Conservation (phyloP, 345 rosid species). For the Brassica incana region DNA sequence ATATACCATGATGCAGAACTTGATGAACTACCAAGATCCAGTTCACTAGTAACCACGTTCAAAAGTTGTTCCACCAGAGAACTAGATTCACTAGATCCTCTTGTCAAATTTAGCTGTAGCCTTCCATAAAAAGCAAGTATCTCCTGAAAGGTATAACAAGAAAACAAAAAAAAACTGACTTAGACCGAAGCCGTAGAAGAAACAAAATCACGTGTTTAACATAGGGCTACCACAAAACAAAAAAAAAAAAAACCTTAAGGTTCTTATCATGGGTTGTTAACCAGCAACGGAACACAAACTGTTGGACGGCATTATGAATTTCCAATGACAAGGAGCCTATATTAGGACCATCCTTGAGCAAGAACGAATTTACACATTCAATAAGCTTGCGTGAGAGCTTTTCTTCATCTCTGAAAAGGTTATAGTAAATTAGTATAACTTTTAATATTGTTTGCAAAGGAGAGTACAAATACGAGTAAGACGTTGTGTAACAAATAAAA, state of each 20-base stretch:
- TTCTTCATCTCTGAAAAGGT: conserved; percentile 79
- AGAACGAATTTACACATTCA: conserved; percentile 72
- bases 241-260: conserved; percentile 61
- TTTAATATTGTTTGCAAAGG: conserved; percentile 9
- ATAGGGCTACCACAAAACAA: conserved; percentile 10
- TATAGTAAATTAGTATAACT: conserved; percentile 27
- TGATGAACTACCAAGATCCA: conserved; percentile 69
- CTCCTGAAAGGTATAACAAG: conserved; percentile 54
- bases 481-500: conserved; percentile 7
- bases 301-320: conserved; percentile 63
- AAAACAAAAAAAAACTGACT: conserved; percentile 1
- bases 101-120: conserved; percentile 68
- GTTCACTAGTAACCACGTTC: conserved; percentile 76
- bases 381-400: conserved; percentile 85
- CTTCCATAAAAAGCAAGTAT: conserved; percentile 69
- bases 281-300: conserved; percentile 70
- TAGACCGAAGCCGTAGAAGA: conserved; percentile 10
- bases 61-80: conserved; percentile 72
- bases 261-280: conserved; percentile 68
- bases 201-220: conserved; percentile 1
- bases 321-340: conserved; percentile 64
- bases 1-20: conserved; percentile 56
- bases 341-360: conserved; percentile 91
- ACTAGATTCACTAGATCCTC: conserved; percentile 56
- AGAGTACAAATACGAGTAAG: conserved; percentile 28